These are phyloP conservation scores for Aspergillus bombycis DNA, from an alignment of 2,329 filamentous ascomycete species.

Conservation along the genomic window DNA sequence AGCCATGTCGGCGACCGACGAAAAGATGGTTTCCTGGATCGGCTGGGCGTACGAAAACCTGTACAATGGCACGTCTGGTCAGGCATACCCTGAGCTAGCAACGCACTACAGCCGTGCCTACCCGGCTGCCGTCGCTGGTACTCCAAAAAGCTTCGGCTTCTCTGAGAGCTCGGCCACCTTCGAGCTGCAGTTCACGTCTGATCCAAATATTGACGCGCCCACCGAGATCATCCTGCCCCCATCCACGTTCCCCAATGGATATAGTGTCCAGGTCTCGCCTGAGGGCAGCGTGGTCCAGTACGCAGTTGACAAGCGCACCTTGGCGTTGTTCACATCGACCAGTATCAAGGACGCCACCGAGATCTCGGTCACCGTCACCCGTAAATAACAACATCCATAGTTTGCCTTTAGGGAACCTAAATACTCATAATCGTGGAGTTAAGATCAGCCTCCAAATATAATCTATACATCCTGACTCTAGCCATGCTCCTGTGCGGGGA, in stretches of 20 bases:
- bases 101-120: constrained; percentile 20
- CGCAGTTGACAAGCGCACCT: constrained; percentile 12
- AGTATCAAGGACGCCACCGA: background rate
- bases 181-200: constrained; percentile 14
- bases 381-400: constrained; percentile 1
- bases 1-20: constrained; percentile 19
- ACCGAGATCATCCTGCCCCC: constrained; percentile 16
- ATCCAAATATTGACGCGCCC: constrained; percentile 14
- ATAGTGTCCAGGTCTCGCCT: constrained; percentile 13
- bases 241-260: constrained; percentile 16
- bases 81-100: constrained; percentile 15
- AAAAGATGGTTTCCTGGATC: constrained; percentile 19
- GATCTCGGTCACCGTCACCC: constrained; percentile 6
- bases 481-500: too few species aligned
- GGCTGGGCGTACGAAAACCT: constrained; percentile 19
- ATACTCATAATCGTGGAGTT: background rate
- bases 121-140: constrained; percentile 15
- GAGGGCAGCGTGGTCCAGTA: constrained; percentile 14
- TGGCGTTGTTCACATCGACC: constrained; percentile 20
- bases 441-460: too few species aligned
- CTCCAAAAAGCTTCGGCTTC: constrained; percentile 14
- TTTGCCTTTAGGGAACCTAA: background rate
- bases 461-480: too few species aligned
- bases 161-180: constrained; percentile 15
- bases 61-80: constrained; percentile 15